phyloP scores from a whole-genome alignment of 1,139 yeast species.

The Candida smagusa region DNA sequence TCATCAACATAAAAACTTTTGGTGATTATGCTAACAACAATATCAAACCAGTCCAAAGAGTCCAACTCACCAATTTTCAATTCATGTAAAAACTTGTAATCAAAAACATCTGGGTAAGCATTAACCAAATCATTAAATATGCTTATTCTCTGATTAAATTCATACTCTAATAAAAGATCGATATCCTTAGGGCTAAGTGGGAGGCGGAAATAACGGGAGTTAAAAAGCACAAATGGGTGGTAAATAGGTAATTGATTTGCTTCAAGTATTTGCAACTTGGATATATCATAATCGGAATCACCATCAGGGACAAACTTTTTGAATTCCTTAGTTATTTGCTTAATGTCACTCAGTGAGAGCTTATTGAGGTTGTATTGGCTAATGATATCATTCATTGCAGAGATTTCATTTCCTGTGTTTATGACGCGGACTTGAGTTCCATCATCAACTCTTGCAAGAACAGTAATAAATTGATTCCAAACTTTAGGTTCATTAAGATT shows the following conservation, averaged over 20 bases:
- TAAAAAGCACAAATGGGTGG: constrained; percentile 35
- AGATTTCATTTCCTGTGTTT: constrained; percentile 20
- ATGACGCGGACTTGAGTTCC: constrained; percentile 35
- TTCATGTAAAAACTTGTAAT: constrained; percentile 16
- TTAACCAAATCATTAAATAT: constrained; percentile 27
- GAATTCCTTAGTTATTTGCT: constrained; percentile 12
- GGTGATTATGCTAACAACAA: constrained; percentile 39
- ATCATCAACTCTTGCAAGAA: constrained; percentile 27
- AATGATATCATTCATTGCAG: constrained; percentile 6
- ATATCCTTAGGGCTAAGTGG: constrained; percentile 23
- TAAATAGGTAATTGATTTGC: constrained; percentile 30
- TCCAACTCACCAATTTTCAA: constrained; percentile 15
- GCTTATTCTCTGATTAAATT: constrained; percentile 31
- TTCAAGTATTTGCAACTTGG: constrained; percentile 17
- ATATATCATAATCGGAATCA: constrained; percentile 2
- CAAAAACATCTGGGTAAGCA: constrained; percentile 30
- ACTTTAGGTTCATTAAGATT: constrained; percentile 39
- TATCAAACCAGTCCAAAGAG: constrained; percentile 47
- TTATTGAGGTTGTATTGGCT: constrained; percentile 9
- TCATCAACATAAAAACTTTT: constrained; percentile 45
- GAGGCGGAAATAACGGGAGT: constrained; percentile 41
- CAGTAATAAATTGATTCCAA: constrained; percentile 39
- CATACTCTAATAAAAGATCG: constrained; percentile 31
- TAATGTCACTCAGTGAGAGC: constrained; percentile 13
- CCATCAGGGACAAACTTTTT: constrained; percentile 7